A percentile compares a stretch with the other conserved stretches of the same genome.
phyloP scores from a whole-genome alignment of 2,329 filamentous ascomycete genomes.

The Dendryphion nanum region DNA sequence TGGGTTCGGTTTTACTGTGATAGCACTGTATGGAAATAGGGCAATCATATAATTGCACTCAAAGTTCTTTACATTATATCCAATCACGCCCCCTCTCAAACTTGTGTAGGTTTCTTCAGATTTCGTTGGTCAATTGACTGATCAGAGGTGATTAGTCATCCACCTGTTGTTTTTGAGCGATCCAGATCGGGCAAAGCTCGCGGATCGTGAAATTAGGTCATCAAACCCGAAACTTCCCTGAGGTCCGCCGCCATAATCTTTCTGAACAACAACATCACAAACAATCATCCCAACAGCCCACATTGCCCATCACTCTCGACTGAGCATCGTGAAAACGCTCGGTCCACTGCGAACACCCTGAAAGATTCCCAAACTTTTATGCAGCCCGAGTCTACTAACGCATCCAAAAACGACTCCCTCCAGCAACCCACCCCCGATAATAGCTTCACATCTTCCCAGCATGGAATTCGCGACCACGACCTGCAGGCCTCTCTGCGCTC shows the following conservation, averaged over 20 bases:
- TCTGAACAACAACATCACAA: constrained; percentile 2
- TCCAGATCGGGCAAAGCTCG: not conserved
- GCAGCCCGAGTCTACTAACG: constrained; percentile 59
- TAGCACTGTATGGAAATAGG: too few relatives aligned
- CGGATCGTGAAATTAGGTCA: not conserved
- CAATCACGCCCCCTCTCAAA: too few relatives aligned
- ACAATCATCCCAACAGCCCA: constrained; percentile 16
- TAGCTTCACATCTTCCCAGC: constrained; percentile 48
- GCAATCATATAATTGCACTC: too few relatives aligned
- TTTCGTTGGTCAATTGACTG: too few relatives aligned
- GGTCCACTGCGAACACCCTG: constrained; percentile 46
- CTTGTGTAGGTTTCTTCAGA: too few relatives aligned
- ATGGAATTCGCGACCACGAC: constrained; percentile 56
- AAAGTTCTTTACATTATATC: too few relatives aligned
- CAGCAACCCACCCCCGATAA: constrained; percentile 39
- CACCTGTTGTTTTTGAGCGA: too few relatives aligned
- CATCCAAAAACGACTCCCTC: constrained; percentile 46
- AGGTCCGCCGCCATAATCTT: not conserved
- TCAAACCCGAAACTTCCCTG: not conserved
- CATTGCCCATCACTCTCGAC: constrained; percentile 21
- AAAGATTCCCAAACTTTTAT: constrained; percentile 56
- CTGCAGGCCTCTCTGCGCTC: constrained; percentile 44
- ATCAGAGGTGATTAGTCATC: too few relatives aligned
- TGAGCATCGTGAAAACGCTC: constrained; percentile 50
- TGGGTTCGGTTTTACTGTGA: too few relatives aligned